Evolutionary conservation across 2,329 filamentous ascomycete genomes (phyloP).

Genomic region (Truncatella angustata): DNA sequence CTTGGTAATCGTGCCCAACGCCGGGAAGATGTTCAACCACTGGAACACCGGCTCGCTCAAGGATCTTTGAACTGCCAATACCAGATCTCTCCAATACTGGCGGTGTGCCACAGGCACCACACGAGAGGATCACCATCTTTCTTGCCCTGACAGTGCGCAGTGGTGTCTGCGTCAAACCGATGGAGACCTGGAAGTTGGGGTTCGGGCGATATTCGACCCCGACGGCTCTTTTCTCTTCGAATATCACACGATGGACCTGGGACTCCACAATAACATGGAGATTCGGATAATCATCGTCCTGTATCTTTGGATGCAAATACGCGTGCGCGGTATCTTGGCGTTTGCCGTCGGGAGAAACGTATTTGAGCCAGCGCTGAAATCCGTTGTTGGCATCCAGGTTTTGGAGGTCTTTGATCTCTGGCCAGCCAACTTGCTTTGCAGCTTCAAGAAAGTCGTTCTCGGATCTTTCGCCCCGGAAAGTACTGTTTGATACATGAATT

Average conservation of each 20-base stretch:
- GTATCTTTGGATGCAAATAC: conserved; percentile 26
- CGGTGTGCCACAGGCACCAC: conserved; percentile 53
- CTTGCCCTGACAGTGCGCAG: conserved; percentile 42
- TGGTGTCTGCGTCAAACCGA: conserved; percentile 20
- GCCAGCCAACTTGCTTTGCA: conserved; percentile 42
- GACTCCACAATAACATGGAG: conserved; percentile 29
- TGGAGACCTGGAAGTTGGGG: conserved; percentile 24
- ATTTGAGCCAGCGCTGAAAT: conserved; percentile 24
- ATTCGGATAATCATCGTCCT: conserved; percentile 27
- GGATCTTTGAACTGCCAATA: conserved; percentile 49
- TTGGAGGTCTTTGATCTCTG: conserved; percentile 48
- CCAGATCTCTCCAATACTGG: conserved; percentile 62
- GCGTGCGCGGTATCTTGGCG: conserved; percentile 25
- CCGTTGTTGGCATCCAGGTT: conserved; percentile 39
- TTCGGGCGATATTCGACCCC: conserved; percentile 48
- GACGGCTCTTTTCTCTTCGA: conserved; percentile 50
- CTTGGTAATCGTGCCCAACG: conserved; percentile 51
- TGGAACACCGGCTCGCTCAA: conserved; percentile 41
- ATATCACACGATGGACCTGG: conserved; percentile 44
- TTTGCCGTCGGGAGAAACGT: conserved; percentile 24
- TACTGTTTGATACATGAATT: conserved; percentile 46
- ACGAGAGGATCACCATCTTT: conserved; percentile 50
- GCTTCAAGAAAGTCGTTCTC: conserved; percentile 47
- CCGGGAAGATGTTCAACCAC: conserved; percentile 49
- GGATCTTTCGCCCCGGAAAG: conserved; percentile 34